phyloP scores from a whole-genome alignment of 164 flowering plant species.

The Berberis vulgaris region DNA sequence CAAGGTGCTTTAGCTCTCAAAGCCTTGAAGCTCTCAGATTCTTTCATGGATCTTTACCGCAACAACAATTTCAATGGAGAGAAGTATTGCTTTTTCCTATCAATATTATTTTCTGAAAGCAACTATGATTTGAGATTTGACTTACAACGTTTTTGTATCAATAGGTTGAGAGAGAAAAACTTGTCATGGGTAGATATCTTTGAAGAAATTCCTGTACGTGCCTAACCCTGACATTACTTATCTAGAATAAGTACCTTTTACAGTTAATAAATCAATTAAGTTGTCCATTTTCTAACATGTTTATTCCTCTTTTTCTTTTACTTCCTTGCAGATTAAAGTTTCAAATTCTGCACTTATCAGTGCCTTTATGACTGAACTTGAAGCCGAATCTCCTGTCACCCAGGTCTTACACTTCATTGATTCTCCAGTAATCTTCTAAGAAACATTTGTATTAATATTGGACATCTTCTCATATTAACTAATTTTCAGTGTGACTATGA shows the following conservation, averaged over 20 bases:
- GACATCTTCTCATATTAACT: too few relatives aligned
- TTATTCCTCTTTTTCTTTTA: not conserved
- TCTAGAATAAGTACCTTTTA: too few relatives aligned
- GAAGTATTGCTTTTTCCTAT: conserved; percentile 43
- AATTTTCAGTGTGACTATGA: conserved; percentile 80
- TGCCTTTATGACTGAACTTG: conserved; percentile 92
- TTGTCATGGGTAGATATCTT: conserved; percentile 97
- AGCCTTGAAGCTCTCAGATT: conserved; percentile 95
- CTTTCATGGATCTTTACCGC: conserved; percentile 93
- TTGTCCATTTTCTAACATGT: too few relatives aligned
- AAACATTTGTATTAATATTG: too few relatives aligned
- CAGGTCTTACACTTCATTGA: conserved; percentile 38
- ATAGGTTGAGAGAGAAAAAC: conserved; percentile 91
- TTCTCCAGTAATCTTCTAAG: too few relatives aligned
- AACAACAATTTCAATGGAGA: conserved; percentile 83
- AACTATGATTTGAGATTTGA: conserved; percentile 5
- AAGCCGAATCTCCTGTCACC: conserved; percentile 74
- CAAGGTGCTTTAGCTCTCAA: conserved; percentile 93
- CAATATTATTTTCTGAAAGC: not conserved
- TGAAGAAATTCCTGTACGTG: conserved; percentile 95
- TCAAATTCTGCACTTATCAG: conserved; percentile 95
- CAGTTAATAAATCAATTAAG: too few relatives aligned
- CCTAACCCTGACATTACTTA: not conserved
- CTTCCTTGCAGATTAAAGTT: conserved; percentile 70
- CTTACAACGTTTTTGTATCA: conserved; percentile 10